Percentiles rank a stretch among this genome's conserved stretches.
phyloP scores from a whole-genome alignment of 2,329 filamentous ascomycete species.

The Botrytis hyacinthi region DNA sequence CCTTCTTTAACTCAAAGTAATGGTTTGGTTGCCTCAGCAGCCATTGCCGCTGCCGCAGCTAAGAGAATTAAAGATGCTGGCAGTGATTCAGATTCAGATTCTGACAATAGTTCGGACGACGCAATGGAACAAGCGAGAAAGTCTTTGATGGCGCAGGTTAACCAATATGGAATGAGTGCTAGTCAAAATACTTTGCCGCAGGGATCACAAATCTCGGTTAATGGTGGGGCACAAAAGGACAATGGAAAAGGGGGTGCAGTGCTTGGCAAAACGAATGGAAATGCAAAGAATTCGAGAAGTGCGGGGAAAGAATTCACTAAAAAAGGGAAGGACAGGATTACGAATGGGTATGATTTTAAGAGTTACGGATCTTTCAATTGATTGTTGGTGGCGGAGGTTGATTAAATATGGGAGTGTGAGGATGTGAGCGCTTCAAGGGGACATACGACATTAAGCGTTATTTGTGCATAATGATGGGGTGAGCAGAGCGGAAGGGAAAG shows the following conservation, averaged over 20 bases:
- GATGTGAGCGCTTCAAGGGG: not conserved
- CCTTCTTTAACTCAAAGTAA: constrained; percentile 1
- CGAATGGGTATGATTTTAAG: constrained; percentile 19
- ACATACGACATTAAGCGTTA: not conserved
- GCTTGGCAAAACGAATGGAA: not conserved
- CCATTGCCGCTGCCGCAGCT: not conserved
- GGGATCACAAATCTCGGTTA: constrained; percentile 3
- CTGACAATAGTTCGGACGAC: not conserved
- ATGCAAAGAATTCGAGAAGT: constrained; percentile 14
- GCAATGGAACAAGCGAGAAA: constrained; percentile 9
- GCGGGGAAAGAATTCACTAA: constrained; percentile 20
- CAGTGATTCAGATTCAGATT: constrained; percentile 22
- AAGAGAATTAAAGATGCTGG: constrained; percentile 1
- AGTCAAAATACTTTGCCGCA: not conserved
- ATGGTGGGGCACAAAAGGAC: not conserved
- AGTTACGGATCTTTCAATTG: constrained; percentile 13
- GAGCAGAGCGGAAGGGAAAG: not conserved
- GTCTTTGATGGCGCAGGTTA: constrained; percentile 8
- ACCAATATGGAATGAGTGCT: not conserved
- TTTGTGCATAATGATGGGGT: constrained; percentile 7
- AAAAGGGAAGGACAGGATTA: constrained; percentile 14
- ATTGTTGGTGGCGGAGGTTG: not conserved
- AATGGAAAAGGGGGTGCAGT: not conserved
- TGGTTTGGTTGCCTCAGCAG: not conserved
- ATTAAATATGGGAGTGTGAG: not conserved